Evolutionary conservation across 805 yeast species (phyloP).

Genomic region (Nakazawaea ernobii): DNA sequence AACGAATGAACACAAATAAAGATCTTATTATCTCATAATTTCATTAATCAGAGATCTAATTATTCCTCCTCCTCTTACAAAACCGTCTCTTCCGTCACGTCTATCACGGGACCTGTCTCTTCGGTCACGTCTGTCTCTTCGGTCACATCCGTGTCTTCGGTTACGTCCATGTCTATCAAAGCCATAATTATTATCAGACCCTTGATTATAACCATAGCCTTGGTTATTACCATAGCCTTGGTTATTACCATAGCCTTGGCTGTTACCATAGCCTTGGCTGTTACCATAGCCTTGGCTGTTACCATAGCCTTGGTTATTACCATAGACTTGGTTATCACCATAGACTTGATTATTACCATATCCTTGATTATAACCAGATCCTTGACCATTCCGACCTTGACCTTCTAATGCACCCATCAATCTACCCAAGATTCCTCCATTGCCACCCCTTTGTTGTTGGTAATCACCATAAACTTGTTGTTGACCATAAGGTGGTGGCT

Average conservation of each 20-base stretch:
- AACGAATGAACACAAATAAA: neutral
- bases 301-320: neutral
- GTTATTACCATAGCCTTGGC: too few relatives aligned
- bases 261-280: too few relatives aligned
- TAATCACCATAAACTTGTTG: neutral
- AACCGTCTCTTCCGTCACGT: too few relatives aligned
- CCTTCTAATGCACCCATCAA: constrained; percentile 2
- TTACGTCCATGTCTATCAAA: too few relatives aligned
- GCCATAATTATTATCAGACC: neutral
- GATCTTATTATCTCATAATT: too few relatives aligned
- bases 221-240: too few relatives aligned
- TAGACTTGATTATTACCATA: neutral
- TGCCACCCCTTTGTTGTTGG: neutral
- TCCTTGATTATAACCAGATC: neutral
- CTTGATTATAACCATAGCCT: neutral
- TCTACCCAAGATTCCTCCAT: constrained; percentile 1
- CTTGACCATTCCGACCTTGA: neutral
- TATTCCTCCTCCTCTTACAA: too few relatives aligned
- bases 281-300: too few relatives aligned
- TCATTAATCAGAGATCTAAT: too few relatives aligned
- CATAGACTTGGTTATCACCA: neutral
- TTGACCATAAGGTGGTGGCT: neutral
- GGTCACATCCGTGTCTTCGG: too few relatives aligned
- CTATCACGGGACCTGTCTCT: too few relatives aligned
- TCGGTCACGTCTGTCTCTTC: too few relatives aligned